These are phyloP conservation scores for Trichoderma sp. DNA, from an alignment of 2,329 filamentous ascomycete species.

Conservation along the genomic window DNA sequence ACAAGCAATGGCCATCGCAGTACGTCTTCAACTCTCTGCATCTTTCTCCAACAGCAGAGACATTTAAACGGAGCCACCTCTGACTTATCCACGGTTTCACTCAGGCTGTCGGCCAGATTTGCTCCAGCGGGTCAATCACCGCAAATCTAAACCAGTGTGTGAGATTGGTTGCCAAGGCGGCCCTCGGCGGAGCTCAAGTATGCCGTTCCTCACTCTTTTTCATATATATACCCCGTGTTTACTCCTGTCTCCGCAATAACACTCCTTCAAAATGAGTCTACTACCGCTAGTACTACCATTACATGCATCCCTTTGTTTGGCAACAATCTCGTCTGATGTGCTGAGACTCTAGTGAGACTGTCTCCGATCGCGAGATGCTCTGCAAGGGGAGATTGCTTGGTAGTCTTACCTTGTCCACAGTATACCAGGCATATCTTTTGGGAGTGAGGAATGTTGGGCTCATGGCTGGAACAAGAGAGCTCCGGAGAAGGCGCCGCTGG, in stretches of 20 bases:
- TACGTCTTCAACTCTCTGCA: background rate
- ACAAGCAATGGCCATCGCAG: conserved; percentile 17
- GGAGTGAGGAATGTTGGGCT: conserved; percentile 2
- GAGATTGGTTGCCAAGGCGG: conserved; percentile 71
- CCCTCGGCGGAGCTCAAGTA: conserved; percentile 77
- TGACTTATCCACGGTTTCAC: background rate
- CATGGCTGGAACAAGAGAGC: background rate
- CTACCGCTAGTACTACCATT: background rate
- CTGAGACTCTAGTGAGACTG: conserved; percentile 21
- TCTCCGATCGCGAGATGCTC: conserved; percentile 8
- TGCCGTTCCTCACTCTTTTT: conserved; percentile 27
- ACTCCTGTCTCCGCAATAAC: background rate
- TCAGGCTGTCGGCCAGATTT: conserved; percentile 83
- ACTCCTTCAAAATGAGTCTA: background rate
- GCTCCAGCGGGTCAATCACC: conserved; percentile 76
- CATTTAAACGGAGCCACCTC: background rate
- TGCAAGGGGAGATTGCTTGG: background rate
- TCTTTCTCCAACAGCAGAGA: background rate
- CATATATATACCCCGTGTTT: background rate
- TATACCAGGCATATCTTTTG: background rate
- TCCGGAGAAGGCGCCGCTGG: background rate
- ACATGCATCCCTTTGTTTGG: background rate
- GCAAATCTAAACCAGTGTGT: conserved; percentile 82
- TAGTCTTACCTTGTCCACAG: background rate
- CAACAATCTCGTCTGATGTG: background rate